Evolutionary conservation across 345 rosid genomes (phyloP).

Genomic region (Salix viminalis): DNA sequence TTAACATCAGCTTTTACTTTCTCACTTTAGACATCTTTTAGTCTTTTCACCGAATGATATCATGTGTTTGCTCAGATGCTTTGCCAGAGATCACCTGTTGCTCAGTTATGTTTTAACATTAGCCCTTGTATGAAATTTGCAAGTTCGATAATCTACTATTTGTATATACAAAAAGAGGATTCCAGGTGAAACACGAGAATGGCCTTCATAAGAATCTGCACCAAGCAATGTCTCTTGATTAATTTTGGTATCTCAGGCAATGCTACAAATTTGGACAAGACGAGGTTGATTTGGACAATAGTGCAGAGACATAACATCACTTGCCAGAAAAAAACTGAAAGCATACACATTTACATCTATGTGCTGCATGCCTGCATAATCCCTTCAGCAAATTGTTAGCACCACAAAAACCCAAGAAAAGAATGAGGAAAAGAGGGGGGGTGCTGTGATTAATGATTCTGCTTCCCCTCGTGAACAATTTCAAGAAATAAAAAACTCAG

Average conservation of each 20-base stretch:
- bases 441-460: background rate
- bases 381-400: slow-evolving; percentile 17
- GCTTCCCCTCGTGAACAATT: slow-evolving; percentile 1
- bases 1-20: background rate
- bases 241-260: background rate
- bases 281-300: background rate
- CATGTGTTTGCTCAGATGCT: background rate
- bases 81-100: background rate
- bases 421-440: slow-evolving; percentile 1
- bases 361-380: slow-evolving; percentile 17
- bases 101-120: background rate
- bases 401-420: slow-evolving; percentile 3
- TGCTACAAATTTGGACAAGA: background rate
- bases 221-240: background rate
- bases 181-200: background rate
- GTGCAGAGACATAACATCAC: background rate
- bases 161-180: background rate
- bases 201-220: background rate
- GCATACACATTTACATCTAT: slow-evolving; percentile 18
- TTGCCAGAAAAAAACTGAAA: background rate
- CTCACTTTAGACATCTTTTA: background rate
- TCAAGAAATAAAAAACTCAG: background rate
- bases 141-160: background rate
- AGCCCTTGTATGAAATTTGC: background rate
- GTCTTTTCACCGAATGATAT: slow-evolving; percentile 14